Base-by-base conservation (phyloP, 305 asterid genomes). In the Fraxinus baroniana region DNA sequence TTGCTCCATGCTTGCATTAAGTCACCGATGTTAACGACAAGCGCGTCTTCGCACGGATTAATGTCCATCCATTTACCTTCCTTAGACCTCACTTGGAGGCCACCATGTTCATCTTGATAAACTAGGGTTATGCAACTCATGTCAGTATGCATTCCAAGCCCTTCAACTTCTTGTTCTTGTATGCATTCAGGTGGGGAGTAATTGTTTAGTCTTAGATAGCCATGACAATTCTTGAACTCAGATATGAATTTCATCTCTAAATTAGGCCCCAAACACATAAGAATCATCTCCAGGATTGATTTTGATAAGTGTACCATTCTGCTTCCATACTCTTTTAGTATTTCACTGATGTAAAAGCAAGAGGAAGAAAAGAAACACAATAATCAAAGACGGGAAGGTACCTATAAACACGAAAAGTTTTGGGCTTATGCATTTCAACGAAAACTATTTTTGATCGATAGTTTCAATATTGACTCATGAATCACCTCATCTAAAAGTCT, bases 141-240 rank as follows among this genome's bases (percentile, higher is more conserved):
- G 52, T 92, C 97, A 4, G 97, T 92, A 88, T 91, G 95, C 97
- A 88, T 93, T 55, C 97, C 94, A 0, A 93, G 90, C 32, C 97
- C 97, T 90, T 92, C 94, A 9, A 83, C 83, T 84, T 86, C 91
- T 83, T 83, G 77, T 41, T 80, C 57, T 35, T 81, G 57, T 3
- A 35, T 52, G 72, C 72, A 55, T 15, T 83, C 87, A 0, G 83
- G 86, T n/a, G 90, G 86, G 64, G 93, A 72, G 83, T 94, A 94
- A 88, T 92, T 89, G 89, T 91, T 92, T 35, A 94, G 76, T 88
- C 98, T 89, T 74, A 92, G 80, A 80, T 94, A 91, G 79, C 98
- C 98, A 80, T 87, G 90, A 1, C 97, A 94, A 55, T 90, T 86
- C 5, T 86, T 76, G 84, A 91, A 94, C 73, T 94, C 98, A 4